Percentiles rank a stretch among this genome's conserved stretches.
These are phyloP conservation scores for Kazachstania kunashirensis DNA, from an alignment of 805 yeast species.

Conservation along the genomic window DNA sequence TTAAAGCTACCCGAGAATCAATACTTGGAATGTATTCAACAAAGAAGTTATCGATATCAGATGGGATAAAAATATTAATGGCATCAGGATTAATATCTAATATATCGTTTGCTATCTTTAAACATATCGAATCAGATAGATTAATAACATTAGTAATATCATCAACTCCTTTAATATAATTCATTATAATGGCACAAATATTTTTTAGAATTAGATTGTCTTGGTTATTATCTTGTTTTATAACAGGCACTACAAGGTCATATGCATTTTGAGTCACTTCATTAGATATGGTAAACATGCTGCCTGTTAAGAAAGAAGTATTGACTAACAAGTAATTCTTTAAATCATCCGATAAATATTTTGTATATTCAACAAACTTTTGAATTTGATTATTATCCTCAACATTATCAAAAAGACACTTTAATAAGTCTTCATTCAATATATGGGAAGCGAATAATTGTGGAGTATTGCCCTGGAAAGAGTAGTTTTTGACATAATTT, in stretches of 20 bases:
- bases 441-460: conserved; percentile 24
- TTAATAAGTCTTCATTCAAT: conserved; percentile 29
- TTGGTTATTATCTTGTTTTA: conserved; percentile 4
- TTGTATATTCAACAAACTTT: conserved; percentile 16
- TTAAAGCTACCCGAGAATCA: conserved; percentile 35
- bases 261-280: conserved; percentile 9
- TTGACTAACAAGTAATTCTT: conserved; percentile 8
- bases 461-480: conserved; percentile 16
- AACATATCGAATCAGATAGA: background rate
- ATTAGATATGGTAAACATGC: conserved; percentile 9
- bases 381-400: conserved; percentile 10
- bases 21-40: conserved; percentile 24
- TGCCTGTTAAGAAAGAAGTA: conserved; percentile 12
- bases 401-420: conserved; percentile 29
- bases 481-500: conserved; percentile 19
- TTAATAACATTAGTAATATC: background rate
- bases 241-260: conserved; percentile 7
- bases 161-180: conserved; percentile 5
- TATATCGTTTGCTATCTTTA: conserved; percentile 9
- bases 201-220: conserved; percentile 10
- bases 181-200: conserved; percentile 6
- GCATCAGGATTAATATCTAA: conserved; percentile 11
- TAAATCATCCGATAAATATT: conserved; percentile 6
- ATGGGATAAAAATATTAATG: conserved; percentile 9
- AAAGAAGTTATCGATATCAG: conserved; percentile 14